Evolutionary conservation across 2,329 filamentous ascomycete genomes (phyloP), one percentile per base, ranked within the genome.

Genomic region (Dryadomyces sulphureus): DNA sequence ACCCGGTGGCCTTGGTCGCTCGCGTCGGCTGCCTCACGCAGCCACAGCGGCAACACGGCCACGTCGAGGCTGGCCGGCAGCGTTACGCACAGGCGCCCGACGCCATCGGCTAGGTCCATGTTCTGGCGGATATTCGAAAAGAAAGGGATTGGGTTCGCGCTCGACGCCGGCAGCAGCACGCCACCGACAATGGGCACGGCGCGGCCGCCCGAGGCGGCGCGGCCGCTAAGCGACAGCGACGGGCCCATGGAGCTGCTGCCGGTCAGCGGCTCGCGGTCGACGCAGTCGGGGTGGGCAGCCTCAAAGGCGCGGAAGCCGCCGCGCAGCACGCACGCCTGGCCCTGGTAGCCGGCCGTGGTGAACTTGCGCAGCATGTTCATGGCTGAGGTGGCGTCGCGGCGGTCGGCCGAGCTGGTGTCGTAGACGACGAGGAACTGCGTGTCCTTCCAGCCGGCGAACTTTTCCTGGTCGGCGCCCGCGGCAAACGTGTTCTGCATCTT

Each of bases 91-190:
- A 80, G 78, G 55, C 94, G 89, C 0, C 92, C 92, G 11, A 96
- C 90, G 19, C 92, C 92, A 53, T 87, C 88, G 27, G 93, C 82
- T 17, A 98, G 69, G 57, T 96, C 92, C 77, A 93, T 90, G 52
- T 96, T 94, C 60, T 96, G 92, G 38, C 92, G 79, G 55, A 98
- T 96, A 53, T 95, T 96, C 50, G 80, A 79, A 61, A 96, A 96
- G 66, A 98, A 96, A 0, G 90, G 89, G 55, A 93, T 94, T 0
- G 79, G 72, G 1, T 77, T 75, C 49, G 78, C 79, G 52, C 77
- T 72, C 0, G 76, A 72, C 35, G 68, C 67, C 1, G 92, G 92
- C 60, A 96, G 78, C 49, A 78, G 75, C 51, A 94, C 94, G 7
- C 90, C 90, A 48, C 90, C 92, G 48, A 88, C 84, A n/a, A 94